Base-by-base conservation (phyloP, 805 yeast species). In the Dipodascus geniculatus region DNA sequence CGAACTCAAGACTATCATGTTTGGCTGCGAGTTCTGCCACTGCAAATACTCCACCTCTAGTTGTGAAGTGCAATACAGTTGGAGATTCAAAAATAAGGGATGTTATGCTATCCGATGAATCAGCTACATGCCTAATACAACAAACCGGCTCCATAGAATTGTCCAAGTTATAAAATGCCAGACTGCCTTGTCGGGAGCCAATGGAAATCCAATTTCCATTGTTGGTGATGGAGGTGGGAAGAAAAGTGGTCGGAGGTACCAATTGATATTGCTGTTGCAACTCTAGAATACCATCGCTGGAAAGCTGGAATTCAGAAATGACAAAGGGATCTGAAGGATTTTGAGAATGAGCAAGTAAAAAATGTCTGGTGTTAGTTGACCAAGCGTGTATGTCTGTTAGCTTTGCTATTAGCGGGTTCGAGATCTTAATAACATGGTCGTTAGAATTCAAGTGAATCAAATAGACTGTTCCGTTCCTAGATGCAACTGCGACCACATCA, bases 181-280 rank as follows among this genome's bases (percentile, higher is more conserved):
- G 42, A 0, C 86, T 78, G 16, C 87, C 85, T 61, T 76, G 80
- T 57, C 96, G 71, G 2, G 93, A 85, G 0, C 93, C 95, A 19
- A 88, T 66, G 17, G 84, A 61, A 1, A 87, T 61, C 65, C 68
- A 69, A 0, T 16, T 58, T 1, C 63, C 55, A 57, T 76, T 79
- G 38, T 73, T 67, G 22, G 68, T 72, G 23, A 83, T 62, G n/a
- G 82, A 76, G 0, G 91, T 81, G 0, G 84, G 72, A 0, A 80
- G 76, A 60, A 85, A 81, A 17, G 75, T 72, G 9, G 71, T 72
- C 2, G 76, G 75, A 35, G 62, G 35, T 3, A n/a, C 20, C 19
- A 38, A 38, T n/a, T 14, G 20, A 17, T 38, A 38, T 16, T 38
- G 44, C 17, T 38, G 17, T 31, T 48, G 49, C n/a, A 64, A 53